Conservation (phyloP, 2,329 filamentous ascomycete species). For the Xylaria polymorpha region DNA sequence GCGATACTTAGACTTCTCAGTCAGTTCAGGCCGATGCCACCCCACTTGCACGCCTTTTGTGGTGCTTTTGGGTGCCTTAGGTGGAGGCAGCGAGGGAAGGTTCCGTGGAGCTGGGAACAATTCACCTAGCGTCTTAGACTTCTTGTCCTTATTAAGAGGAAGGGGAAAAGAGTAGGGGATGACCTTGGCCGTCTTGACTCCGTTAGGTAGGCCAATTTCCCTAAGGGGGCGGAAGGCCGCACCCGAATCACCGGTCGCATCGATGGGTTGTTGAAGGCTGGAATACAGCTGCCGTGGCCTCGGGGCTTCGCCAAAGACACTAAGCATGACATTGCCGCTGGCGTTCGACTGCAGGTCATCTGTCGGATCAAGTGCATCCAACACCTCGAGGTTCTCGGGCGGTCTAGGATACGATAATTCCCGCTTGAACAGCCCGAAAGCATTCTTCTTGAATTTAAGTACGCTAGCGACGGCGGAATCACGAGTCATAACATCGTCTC, state of each 20-base stretch:
- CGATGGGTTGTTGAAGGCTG: slow-evolving; percentile 72
- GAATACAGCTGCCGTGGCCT: slow-evolving; percentile 85
- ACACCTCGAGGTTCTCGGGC: slow-evolving; percentile 51
- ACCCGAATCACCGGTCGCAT: slow-evolving; percentile 44
- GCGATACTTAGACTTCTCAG: slow-evolving; percentile 65
- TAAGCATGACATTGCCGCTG: slow-evolving; percentile 72
- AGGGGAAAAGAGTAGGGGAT: slow-evolving; percentile 58
- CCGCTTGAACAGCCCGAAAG: slow-evolving; percentile 71
- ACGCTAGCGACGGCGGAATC: slow-evolving; percentile 58
- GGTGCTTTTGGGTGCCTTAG: slow-evolving; percentile 76
- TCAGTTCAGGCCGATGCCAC: slow-evolving; percentile 65
- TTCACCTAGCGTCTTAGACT: slow-evolving; percentile 75
- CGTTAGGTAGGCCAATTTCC: slow-evolving; percentile 77
- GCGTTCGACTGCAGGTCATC: slow-evolving; percentile 55
- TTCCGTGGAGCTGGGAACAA: slow-evolving; percentile 76
- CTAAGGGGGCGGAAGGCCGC: slow-evolving; percentile 60
- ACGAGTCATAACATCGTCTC: slow-evolving; percentile 44
- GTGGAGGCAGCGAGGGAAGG: slow-evolving; percentile 74
- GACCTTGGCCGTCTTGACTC: slow-evolving; percentile 76
- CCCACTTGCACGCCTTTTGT: slow-evolving; percentile 70
- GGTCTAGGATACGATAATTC: slow-evolving; percentile 65
- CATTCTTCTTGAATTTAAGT: slow-evolving; percentile 69
- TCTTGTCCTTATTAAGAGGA: slow-evolving; percentile 61
- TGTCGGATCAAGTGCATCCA: slow-evolving; percentile 53
- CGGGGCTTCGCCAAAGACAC: slow-evolving; percentile 79